Conservation (phyloP, 2,329 filamentous ascomycete species). For the Magnaporthiopsis poae region DNA sequence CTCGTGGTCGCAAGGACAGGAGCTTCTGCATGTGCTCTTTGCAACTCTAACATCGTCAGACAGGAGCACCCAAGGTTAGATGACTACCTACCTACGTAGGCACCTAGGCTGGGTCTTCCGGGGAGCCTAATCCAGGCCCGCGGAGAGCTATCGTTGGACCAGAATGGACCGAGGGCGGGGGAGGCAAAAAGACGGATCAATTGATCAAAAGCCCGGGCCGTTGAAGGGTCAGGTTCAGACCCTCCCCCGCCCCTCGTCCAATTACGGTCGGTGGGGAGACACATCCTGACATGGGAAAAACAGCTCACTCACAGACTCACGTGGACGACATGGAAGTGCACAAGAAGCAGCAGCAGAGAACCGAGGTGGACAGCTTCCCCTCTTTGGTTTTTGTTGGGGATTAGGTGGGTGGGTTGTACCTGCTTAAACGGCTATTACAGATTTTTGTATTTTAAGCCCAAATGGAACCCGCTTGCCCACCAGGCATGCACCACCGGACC, state of each 20-base stretch:
- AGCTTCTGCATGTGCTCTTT: neutral
- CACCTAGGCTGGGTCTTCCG: too few relatives aligned
- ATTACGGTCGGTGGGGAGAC: neutral
- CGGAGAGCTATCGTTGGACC: neutral
- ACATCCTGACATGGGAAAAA: neutral
- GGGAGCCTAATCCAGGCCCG: neutral
- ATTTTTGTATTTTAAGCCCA: neutral
- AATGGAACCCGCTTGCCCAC: too few relatives aligned
- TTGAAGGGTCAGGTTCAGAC: neutral
- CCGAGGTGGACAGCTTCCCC: too few relatives aligned
- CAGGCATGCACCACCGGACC: too few relatives aligned
- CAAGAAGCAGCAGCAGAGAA: too few relatives aligned
- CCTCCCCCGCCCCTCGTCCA: neutral
- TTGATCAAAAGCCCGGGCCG: neutral
- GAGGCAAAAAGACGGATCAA: neutral
- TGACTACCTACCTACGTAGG: too few relatives aligned
- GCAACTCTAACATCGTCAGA: neutral
- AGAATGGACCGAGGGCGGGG: neutral
- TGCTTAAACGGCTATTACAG: neutral
- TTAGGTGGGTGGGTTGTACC: neutral
- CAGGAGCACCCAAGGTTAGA: neutral
- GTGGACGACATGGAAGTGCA: too few relatives aligned
- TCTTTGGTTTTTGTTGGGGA: too few relatives aligned
- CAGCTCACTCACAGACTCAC: neutral
- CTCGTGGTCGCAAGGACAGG: neutral